Evolutionary conservation across 306 rosid species (phyloP), one percentile per base, ranked within the genome.

Genomic region (Mimosa pudica): DNA sequence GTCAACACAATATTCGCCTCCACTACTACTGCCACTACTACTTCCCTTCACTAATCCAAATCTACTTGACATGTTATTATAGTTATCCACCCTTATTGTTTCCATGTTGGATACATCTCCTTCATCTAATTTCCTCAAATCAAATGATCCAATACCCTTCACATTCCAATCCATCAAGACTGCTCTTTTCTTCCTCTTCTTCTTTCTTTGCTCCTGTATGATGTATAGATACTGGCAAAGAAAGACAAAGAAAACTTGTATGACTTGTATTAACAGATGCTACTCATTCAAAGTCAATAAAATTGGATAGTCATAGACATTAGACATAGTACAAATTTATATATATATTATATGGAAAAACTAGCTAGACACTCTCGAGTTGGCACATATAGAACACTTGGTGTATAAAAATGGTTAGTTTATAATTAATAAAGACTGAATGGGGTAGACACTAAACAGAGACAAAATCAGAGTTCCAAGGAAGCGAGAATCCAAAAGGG

Each of bases 141-240:
- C 97, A 97, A 92, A 93, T 30, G 92, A 84, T 54, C 90, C 67
- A 24, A 24, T 24, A 78, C 93, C 86, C 85, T 89, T 95, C 87
- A 87, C 78, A 81, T 93, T 91, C 99, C 99, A 93, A 71, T 95
- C 99, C 99, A 95, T 92, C 82, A 72, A 82, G 80, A 66, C 9
- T 30, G 7, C 10, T 58, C 8, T 9, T 10, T 8, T 17, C 7
- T 18, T 1, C 6, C 2, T 8, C 9, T n/a, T 3, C 10, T 18
- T 6, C 8, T 20, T n/a, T 3, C 10, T 18, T 6, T 18, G 2
- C 35, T 24, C 36, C 42, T 62, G 44, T 6, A 32, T 62, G 68
- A 12, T 32, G 1, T 24, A 1, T 24, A 30, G 17, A 30, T 7
- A 10, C 17, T 11, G 17, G 14, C n/a, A 32, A n/a, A 57, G 63